Evolutionary conservation across 75 land plant species (phyloP).

Genomic region (Gnetum montanum): DNA sequence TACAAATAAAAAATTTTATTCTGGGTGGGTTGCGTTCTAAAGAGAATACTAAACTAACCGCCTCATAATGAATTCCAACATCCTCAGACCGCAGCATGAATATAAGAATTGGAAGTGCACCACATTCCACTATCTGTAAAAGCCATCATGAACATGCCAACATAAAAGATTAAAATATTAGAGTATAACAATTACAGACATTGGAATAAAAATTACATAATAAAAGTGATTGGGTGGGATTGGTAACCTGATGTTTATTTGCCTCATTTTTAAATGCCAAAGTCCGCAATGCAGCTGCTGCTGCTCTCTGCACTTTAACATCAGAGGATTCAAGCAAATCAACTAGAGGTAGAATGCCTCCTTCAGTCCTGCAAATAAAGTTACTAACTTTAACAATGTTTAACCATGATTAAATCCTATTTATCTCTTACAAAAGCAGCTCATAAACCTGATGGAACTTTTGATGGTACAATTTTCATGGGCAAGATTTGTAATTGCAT

Average conservation of each 20-base stretch:
- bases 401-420: not conserved
- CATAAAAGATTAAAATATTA: not conserved
- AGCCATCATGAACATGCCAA: not conserved
- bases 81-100: conserved; percentile 96
- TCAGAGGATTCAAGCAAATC: conserved; percentile 73
- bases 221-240: not conserved
- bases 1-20: too few species aligned
- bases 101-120: conserved; percentile 86
- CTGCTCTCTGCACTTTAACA: conserved; percentile 87
- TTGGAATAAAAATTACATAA: not conserved
- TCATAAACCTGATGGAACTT: conserved; percentile 68
- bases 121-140: conserved; percentile 93
- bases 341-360: conserved; percentile 95
- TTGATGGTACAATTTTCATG: conserved; percentile 87
- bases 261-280: conserved; percentile 98
- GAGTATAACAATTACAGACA: too few species aligned
- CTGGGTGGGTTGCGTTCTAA: too few species aligned
- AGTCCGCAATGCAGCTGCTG: conserved; percentile 88
- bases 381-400: not conserved
- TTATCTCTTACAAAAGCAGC: too few species aligned
- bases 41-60: conserved; percentile 54
- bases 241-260: conserved; percentile 79
- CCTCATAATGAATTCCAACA: conserved; percentile 85
- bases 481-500: conserved; percentile 97
- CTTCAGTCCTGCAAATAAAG: conserved; percentile 57